A percentile compares a stretch with the other conserved stretches of the same genome.
Conservation (phyloP, 2,329 filamentous ascomycete genomes). For the Aspergillus arachidicola region DNA sequence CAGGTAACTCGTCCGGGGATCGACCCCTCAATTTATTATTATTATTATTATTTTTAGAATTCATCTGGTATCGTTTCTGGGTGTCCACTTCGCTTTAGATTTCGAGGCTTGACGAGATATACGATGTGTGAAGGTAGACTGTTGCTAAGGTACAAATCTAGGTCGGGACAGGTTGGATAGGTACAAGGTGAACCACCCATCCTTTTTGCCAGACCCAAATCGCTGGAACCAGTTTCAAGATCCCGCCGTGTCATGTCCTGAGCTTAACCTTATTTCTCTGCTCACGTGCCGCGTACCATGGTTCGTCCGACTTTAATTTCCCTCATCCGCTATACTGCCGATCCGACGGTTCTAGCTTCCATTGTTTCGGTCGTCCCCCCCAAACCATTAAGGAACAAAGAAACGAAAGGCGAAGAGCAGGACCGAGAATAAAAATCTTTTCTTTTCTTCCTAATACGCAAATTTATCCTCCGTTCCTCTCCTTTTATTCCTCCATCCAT, state of each 20-base stretch:
- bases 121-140: background rate
- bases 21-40: background rate
- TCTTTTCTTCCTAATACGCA: slow-evolving; percentile 25
- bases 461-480: slow-evolving; percentile 25
- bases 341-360: background rate
- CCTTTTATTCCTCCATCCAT: slow-evolving; percentile 50
- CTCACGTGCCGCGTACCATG: slow-evolving; percentile 25
- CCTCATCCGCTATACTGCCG: slow-evolving; percentile 4
- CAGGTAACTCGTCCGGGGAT: no score
- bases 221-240: slow-evolving; percentile 2
- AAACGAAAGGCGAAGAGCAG: background rate
- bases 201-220: background rate
- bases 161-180: background rate
- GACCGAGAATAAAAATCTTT: background rate
- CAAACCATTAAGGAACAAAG: background rate
- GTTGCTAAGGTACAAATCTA: background rate
- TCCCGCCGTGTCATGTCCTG: slow-evolving; percentile 8
- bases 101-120: background rate
- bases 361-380: background rate
- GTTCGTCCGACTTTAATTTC: slow-evolving; percentile 15
- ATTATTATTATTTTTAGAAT: background rate
- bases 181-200: background rate
- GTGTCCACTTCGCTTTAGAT: background rate
- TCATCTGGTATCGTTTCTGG: background rate
- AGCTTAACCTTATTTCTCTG: slow-evolving; percentile 28